Base-by-base conservation (phyloP, 176 grass and related monocot genomes). In the Oryza glumipatula region DNA sequence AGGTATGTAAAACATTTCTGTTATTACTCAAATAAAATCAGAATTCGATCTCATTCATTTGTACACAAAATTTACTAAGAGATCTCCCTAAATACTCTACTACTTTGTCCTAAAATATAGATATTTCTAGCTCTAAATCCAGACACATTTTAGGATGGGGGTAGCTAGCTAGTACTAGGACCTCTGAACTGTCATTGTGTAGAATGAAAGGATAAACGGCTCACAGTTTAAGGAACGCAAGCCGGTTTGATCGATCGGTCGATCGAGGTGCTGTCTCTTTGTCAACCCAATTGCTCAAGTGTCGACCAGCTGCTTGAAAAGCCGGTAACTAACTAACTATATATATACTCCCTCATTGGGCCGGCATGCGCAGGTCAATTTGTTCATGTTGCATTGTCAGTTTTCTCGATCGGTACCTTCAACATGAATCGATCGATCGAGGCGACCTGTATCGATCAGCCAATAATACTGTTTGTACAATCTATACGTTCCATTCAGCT, bases 401-500 rank as follows among this genome's bases (percentile, higher is more conserved):
- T 10, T 46, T 46, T 70, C 78, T 49, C 80, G 47, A 70, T 19
- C 32, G 36, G 21, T 28, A 14, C 11, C 65, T 16, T 70, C 45
- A 38, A 12, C 78, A 66, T 45, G 38, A 26, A 44, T 68, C 23
- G 16, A 44, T 68, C 15, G 16, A 44, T 19, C 14, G 16, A 51
- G 0, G 4, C 49, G 11, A 4, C 15, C 49, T 4, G 49, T 14
- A 9, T 16, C 60, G 48, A 12, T 32, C 63, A 13, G 39, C 7
- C 39, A 41, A 41, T 41, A 28, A 63, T 23, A 5, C 8, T 13
- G 36, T 39, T 39, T 24, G 9, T 1, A 26, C 81, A 48, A 48
- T 65, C 71, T 32, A n/a, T 3, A 72, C 10, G 81, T 58, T 75
- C 71, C 43, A 67, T 66, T 67, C 81, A 14, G 48, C 68, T 8